Conservation (phyloP, 2,329 filamentous ascomycete species). For the Sarocladium oryzae region DNA sequence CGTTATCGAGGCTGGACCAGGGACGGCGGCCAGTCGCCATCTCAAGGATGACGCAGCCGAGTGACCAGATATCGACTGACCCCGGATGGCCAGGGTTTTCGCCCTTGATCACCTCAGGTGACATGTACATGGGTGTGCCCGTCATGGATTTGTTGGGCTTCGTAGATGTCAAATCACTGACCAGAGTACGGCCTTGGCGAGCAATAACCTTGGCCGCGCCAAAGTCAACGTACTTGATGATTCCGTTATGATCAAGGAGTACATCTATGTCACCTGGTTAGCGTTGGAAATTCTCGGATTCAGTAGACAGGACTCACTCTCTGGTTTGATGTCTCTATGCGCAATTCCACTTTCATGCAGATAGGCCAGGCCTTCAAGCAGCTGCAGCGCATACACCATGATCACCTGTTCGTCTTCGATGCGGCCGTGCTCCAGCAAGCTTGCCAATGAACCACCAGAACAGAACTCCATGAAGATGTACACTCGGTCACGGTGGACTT, state of each 20-base stretch:
- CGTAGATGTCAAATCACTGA: constrained; percentile 50
- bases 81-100: constrained; percentile 74
- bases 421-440: constrained; percentile 84
- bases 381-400: constrained; percentile 91
- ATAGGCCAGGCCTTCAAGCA: constrained; percentile 90
- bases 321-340: constrained; percentile 96
- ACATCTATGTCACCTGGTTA: constrained; percentile 56
- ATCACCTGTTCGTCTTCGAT: constrained; percentile 98
- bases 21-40: constrained; percentile 94
- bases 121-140: constrained; percentile 99
- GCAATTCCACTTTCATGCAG: constrained; percentile 87
- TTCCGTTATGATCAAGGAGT: constrained; percentile 90
- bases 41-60: constrained; percentile 93
- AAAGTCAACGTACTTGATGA: constrained; percentile 99
- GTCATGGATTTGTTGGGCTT: constrained; percentile 86
- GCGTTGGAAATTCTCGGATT: constrained; percentile 12
- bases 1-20: constrained; percentile 94
- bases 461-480: constrained; percentile 99
- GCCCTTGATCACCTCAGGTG: constrained; percentile 94
- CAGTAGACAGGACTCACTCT: constrained; percentile 58
- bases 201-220: constrained; percentile 96
- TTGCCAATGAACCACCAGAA: constrained; percentile 86
- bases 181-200: constrained; percentile 81
- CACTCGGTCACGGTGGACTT: constrained; percentile 97
- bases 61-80: constrained; percentile 90